Evolutionary conservation across 495 filamentous ascomycete species (phyloP), one percentile per base, ranked within the genome.

Genomic region (Penicillium macrosclerotiorum): DNA sequence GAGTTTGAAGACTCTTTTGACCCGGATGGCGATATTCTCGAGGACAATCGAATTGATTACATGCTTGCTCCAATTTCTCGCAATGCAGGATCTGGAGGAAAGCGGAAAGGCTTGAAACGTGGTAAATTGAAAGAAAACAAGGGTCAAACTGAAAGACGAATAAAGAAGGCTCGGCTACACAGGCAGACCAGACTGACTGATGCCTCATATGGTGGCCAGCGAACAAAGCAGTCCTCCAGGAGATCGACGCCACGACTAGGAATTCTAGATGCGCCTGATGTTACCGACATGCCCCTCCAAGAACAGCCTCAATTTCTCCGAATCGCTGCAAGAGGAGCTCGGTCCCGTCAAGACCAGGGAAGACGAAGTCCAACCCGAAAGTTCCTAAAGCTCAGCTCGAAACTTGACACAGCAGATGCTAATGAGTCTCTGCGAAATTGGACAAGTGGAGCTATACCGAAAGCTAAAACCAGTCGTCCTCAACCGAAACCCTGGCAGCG

Each of bases 351-450:
- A 29, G 83, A 88, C 49, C 57, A 73, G 46, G 91, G 89, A 5
- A 82, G 85, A 55, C 78, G 83, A 43, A 89, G 83, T 38, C 90
- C 89, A n/a, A 75, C 79, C 4, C 72, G 64, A 24, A 98, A 96
- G 60, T 65, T 80, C 23, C 79, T 98, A 37, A 69, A 80, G 24
- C 62, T 98, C 5, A 83, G 81, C 25, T 91, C 81, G 19, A 74
- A 72, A 17, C 56, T 68, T 12, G 91, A 96, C 54, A 95, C 88
- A 5, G 64, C 80, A 17, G 93, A 96, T 59, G 85, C 82, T 1
- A 81, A 83, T 34, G 64, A 70, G 11, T 72, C 81, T 9, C 66
- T 98, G 36, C 71, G 68, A 16, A 76, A 85, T 43, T 98, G 93
- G 93, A 84, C 80, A 57, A 74, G 72, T 47, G 90, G 91, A 5